A percentile compares a stretch with the other conserved stretches of the same genome.
These are phyloP conservation scores for Spatholobus suberectus DNA, from an alignment of 306 rosid species.

Conservation along the genomic window DNA sequence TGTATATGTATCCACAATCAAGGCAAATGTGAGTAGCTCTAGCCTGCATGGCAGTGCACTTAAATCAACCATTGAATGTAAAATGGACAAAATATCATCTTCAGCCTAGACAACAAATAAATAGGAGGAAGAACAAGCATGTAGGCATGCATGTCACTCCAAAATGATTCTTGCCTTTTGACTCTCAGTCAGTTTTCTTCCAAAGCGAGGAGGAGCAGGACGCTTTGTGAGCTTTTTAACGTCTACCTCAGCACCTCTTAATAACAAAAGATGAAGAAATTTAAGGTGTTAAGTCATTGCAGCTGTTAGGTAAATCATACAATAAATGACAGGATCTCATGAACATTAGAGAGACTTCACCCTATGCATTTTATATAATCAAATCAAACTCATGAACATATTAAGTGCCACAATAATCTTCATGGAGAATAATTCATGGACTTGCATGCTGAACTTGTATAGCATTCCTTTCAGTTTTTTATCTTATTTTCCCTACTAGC, in stretches of 20 bases:
- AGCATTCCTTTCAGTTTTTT: background rate
- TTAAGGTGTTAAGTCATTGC: background rate
- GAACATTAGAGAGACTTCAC: background rate
- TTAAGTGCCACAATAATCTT: background rate
- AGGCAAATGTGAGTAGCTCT: slow-evolving; percentile 97
- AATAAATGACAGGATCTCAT: slow-evolving; percentile 2
- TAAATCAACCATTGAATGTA: slow-evolving; percentile 32
- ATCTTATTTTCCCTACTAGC: background rate
- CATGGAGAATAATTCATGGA: slow-evolving; percentile 2
- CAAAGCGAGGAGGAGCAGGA: slow-evolving; percentile 94
- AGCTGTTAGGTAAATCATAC: background rate
- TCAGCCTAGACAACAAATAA: slow-evolving; percentile 12
- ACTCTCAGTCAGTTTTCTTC: slow-evolving; percentile 78
- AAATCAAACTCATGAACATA: background rate
- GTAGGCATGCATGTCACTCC: background rate
- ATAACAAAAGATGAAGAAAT: slow-evolving; percentile 29
- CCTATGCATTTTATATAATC: background rate
- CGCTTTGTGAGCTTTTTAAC: slow-evolving; percentile 86
- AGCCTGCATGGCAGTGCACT: slow-evolving; percentile 62
- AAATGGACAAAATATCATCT: background rate
- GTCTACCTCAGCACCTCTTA: slow-evolving; percentile 87
- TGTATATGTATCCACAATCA: slow-evolving; percentile 93
- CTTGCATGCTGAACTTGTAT: slow-evolving; percentile 3
- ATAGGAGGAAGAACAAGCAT: slow-evolving; percentile 16
- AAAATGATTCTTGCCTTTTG: slow-evolving; percentile 72